phyloP scores from a whole-genome alignment of 306 rosid species.

The Ammopiptanthus mongolicus region DNA sequence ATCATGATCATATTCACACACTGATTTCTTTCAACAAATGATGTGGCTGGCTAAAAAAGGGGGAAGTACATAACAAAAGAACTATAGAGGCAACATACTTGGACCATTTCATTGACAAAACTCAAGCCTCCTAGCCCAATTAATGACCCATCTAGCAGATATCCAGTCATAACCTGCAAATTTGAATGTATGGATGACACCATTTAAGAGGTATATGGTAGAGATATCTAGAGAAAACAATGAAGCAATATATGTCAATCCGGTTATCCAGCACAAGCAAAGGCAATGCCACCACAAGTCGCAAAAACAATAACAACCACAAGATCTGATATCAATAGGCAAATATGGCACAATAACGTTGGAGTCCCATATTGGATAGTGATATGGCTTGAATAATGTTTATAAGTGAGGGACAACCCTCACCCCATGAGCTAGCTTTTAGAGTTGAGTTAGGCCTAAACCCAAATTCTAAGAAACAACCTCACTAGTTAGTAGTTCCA shows the following conservation, averaged over 20 bases:
- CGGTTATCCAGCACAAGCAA: constrained; percentile 99
- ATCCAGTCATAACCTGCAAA: constrained; percentile 83
- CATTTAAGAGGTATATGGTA: neutral
- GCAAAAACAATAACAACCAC: constrained; percentile 98
- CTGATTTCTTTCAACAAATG: neutral
- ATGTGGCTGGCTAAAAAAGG: neutral
- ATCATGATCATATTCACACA: neutral
- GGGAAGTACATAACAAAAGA: neutral
- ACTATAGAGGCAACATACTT: constrained; percentile 52
- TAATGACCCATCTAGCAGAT: constrained; percentile 81
- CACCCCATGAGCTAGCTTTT: too few relatives aligned
- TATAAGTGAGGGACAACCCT: too few relatives aligned
- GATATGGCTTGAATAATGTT: too few relatives aligned
- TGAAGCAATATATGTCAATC: constrained; percentile 42
- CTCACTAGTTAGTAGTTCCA: constrained; percentile 25
- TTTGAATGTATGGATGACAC: constrained; percentile 15
- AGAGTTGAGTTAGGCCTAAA: too few relatives aligned
- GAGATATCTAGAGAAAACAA: constrained; percentile 3
- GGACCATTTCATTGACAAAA: constrained; percentile 96
- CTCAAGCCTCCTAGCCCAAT: constrained; percentile 94
- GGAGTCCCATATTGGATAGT: too few relatives aligned
- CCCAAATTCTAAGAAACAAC: too few relatives aligned
- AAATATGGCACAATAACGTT: too few relatives aligned
- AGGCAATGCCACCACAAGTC: constrained; percentile 98
- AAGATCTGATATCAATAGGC: constrained; percentile 87